phyloP scores from a whole-genome alignment of 768 basidiomycete genomes.

The Hypholoma sublateritium region DNA sequence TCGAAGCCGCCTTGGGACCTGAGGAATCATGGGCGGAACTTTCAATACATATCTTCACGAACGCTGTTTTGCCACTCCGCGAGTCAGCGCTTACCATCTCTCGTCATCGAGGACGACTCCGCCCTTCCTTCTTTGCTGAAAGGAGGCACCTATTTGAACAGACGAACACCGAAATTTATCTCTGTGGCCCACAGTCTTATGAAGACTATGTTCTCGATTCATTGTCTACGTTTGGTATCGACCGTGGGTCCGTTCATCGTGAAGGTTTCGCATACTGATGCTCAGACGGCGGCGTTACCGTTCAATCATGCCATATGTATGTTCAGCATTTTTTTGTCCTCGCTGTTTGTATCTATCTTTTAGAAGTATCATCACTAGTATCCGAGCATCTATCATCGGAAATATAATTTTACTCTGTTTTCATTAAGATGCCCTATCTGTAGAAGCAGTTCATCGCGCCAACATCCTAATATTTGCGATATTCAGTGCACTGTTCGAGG shows the following conservation, averaged over 20 bases:
- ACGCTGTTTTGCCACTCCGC: background rate
- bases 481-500: too few species aligned
- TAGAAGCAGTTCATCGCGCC: too few species aligned
- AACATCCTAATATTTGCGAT: too few species aligned
- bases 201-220: conserved; percentile 36
- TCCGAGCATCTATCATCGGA: too few species aligned
- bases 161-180: conserved; percentile 30
- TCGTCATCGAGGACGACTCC: conserved; percentile 9
- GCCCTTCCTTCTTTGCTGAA: conserved; percentile 24
- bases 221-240: conserved; percentile 35
- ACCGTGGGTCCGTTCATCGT: conserved; percentile 38
- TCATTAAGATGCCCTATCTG: too few species aligned
- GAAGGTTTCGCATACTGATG: conserved; percentile 17
- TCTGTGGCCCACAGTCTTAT: conserved; percentile 53
- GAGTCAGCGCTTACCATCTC: conserved; percentile 4
- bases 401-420: too few species aligned
- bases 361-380: too few species aligned
- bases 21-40: conserved; percentile 22
- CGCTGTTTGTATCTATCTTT: too few species aligned
- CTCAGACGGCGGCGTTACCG: too few species aligned
- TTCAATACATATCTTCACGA: conserved; percentile 42
- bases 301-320: too few species aligned
- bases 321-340: too few species aligned
- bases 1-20: conserved; percentile 28
- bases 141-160: conserved; percentile 12